Percentiles rank a stretch among this genome's conserved stretches.
These are phyloP conservation scores for Coprinopsis strossmayeri DNA, from an alignment of 768 basidiomycete genomes.

Conservation along the genomic window DNA sequence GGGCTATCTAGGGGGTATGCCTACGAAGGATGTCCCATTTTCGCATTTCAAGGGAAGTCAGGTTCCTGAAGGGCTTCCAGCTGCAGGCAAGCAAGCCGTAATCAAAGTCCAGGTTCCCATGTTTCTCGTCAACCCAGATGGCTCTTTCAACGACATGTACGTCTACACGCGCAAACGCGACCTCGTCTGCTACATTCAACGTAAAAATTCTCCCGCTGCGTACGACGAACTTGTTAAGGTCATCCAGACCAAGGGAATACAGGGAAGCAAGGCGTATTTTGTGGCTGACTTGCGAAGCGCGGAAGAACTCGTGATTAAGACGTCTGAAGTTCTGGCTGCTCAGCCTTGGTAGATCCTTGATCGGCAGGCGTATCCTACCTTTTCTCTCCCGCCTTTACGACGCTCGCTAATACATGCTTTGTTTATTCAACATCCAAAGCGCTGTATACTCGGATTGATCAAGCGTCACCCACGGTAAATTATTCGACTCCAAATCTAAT, in stretches of 20 bases:
- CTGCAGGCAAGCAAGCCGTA: conserved; percentile 31
- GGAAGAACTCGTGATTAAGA: conserved; percentile 43
- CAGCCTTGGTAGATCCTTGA: conserved; percentile 28
- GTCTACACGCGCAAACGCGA: conserved; percentile 51
- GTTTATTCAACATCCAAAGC: too few relatives aligned
- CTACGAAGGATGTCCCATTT: background rate
- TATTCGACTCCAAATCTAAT: too few relatives aligned
- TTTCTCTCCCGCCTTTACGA: too few relatives aligned
- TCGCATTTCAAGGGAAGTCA: conserved; percentile 10
- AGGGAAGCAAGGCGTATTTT: conserved; percentile 47
- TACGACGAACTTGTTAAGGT: conserved; percentile 36
- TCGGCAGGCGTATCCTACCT: background rate
- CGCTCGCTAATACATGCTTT: too few relatives aligned
- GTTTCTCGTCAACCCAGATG: background rate
- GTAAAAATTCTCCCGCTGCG: conserved; percentile 22
- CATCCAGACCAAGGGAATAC: conserved; percentile 35
- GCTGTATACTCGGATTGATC: too few relatives aligned
- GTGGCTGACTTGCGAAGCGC: conserved; percentile 41
- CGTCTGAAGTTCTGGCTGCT: conserved; percentile 46
- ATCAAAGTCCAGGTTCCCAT: conserved; percentile 45
- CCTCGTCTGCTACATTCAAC: conserved; percentile 38
- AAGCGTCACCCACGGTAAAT: too few relatives aligned
- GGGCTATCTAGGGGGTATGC: conserved; percentile 1
- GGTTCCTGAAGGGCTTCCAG: conserved; percentile 16
- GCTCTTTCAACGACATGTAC: conserved; percentile 12